A percentile compares a stretch with the other conserved stretches of the same genome.
Evolutionary conservation across 306 rosid genomes (phyloP).

Genomic region (Begonia loranthoides): DNA sequence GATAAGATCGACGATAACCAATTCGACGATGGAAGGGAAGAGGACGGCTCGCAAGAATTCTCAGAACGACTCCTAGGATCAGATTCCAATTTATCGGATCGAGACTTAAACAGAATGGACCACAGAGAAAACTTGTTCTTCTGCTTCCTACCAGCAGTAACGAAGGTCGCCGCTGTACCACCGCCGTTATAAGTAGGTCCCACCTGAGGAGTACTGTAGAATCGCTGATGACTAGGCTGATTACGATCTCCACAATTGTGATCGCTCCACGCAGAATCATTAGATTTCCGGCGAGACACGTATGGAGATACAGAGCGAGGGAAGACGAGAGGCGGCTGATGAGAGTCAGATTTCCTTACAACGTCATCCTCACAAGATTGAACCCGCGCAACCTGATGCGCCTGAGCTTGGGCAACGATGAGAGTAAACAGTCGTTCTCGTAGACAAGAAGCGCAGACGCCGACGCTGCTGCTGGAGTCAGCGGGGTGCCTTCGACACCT

Average conservation of each 20-base stretch:
- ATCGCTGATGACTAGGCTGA: constrained; percentile 12
- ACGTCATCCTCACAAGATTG: constrained; percentile 20
- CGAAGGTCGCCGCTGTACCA: constrained; percentile 1
- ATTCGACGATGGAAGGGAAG: constrained; percentile 36
- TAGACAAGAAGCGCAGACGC: constrained; percentile 86
- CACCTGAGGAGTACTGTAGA: constrained; percentile 81
- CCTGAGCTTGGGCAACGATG: constrained; percentile 47
- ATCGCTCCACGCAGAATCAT: constrained; percentile 21
- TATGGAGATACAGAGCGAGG: constrained; percentile 92
- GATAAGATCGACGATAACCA: constrained; percentile 57
- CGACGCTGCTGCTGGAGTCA: constrained; percentile 54
- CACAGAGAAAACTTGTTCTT: constrained; percentile 30
- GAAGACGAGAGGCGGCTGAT: constrained; percentile 25
- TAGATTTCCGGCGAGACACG: constrained; percentile 66
- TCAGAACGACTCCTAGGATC: constrained; percentile 12
- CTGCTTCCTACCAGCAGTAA: constrained; percentile 29
- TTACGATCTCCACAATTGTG: constrained; percentile 14
- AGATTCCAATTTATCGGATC: constrained; percentile 42
- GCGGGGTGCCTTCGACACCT: constrained; percentile 67
- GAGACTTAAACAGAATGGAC: constrained; percentile 30
- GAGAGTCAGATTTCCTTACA: constrained; percentile 1
- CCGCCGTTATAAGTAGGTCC: constrained; percentile 30
- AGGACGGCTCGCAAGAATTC: constrained; percentile 15
- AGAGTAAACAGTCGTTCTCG: constrained; percentile 48
- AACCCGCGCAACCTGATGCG: constrained; percentile 29